Conservation (phyloP, 2,329 filamentous ascomycete genomes). For the Lanzia echinophila region DNA sequence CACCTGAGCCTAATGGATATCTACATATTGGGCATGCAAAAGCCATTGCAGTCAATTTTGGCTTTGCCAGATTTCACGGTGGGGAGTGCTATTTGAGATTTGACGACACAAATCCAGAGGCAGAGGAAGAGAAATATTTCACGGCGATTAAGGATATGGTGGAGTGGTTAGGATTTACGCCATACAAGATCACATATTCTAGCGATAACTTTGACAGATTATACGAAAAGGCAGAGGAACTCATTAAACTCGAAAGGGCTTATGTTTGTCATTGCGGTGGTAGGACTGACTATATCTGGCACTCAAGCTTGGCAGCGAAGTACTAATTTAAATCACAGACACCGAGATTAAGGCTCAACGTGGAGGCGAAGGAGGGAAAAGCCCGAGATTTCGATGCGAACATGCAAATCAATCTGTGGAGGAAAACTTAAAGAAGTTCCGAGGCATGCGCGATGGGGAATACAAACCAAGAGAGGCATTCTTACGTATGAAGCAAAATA, state of each 20-base stretch:
- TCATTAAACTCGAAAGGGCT: slow-evolving; percentile 62
- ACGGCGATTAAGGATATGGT: slow-evolving; percentile 84
- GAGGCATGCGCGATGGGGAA: slow-evolving; percentile 85
- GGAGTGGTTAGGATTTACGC: slow-evolving; percentile 73
- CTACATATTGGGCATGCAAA: slow-evolving; percentile 92
- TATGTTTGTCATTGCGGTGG: slow-evolving; percentile 86
- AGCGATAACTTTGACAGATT: slow-evolving; percentile 82
- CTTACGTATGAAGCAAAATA: slow-evolving; percentile 89
- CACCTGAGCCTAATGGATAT: slow-evolving; percentile 86
- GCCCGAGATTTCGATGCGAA: slow-evolving; percentile 69
- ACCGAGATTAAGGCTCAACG: slow-evolving; percentile 81
- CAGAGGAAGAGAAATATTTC: slow-evolving; percentile 87
- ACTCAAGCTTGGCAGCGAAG: not conserved
- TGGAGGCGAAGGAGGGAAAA: slow-evolving; percentile 62
- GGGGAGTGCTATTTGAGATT: slow-evolving; percentile 70
- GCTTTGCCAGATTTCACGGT: slow-evolving; percentile 78
- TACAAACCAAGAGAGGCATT: slow-evolving; percentile 80
- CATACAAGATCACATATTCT: slow-evolving; percentile 73
- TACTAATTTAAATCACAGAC: slow-evolving; percentile 40
- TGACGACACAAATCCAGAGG: slow-evolving; percentile 93
- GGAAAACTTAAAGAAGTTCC: slow-evolving; percentile 74
- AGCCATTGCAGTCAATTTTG: slow-evolving; percentile 94
- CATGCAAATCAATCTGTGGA: slow-evolving; percentile 71
- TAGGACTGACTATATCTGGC: slow-evolving; percentile 25
- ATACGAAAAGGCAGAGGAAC: slow-evolving; percentile 81